These are phyloP conservation scores for Pontederia crassipes DNA, from an alignment of 176 grass and related monocot species.

Conservation along the genomic window DNA sequence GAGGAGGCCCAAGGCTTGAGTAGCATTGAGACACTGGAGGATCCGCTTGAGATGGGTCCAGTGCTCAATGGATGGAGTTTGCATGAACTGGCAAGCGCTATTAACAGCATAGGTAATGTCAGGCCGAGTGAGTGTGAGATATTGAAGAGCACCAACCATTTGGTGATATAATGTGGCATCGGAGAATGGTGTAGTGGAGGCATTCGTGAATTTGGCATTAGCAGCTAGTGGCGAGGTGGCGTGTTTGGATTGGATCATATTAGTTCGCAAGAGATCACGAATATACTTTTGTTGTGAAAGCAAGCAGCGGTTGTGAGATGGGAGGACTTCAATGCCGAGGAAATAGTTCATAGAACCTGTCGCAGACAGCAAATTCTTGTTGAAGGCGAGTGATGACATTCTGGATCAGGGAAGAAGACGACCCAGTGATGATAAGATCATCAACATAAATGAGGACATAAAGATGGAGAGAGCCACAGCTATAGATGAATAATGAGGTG, in stretches of 20 bases:
- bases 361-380: not conserved
- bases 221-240: not conserved
- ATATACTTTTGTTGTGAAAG: slow-evolving; percentile 7
- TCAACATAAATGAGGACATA: not conserved
- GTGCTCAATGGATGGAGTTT: not conserved
- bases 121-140: not conserved
- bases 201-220: not conserved
- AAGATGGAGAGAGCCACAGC: too few species aligned
- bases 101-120: slow-evolving; percentile 3
- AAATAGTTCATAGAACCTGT: not conserved
- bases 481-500: slow-evolving; percentile 5
- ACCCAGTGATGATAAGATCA: not conserved
- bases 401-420: too few species aligned
- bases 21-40: slow-evolving; percentile 1
- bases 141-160: slow-evolving; percentile 10
- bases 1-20: not conserved
- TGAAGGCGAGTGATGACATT: not conserved
- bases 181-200: too few species aligned
- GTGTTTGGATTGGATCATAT: not conserved
- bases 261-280: not conserved
- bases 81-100: slow-evolving; percentile 1
- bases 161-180: not conserved
- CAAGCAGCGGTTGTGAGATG: too few species aligned
- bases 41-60: not conserved
- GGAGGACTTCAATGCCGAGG: not conserved